Evolutionary conservation across 2,329 filamentous ascomycete genomes (phyloP).

Genomic region (Cordyceps cicadae): DNA sequence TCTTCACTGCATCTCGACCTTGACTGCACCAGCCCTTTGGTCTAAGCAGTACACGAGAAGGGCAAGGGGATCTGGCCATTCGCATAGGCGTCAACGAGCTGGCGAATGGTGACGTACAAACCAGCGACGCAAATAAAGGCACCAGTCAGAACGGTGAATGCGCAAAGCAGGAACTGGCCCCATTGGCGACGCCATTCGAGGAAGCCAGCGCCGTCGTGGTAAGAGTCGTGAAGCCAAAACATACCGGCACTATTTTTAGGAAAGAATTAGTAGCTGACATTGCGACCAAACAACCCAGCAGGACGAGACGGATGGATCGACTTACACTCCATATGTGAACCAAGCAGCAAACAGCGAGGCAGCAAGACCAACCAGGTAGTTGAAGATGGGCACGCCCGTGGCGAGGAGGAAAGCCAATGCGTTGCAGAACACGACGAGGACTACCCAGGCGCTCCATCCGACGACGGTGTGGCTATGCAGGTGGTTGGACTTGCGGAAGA

Average conservation of each 20-base stretch:
- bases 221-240: slow-evolving; percentile 44
- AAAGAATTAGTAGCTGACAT: neutral
- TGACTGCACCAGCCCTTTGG: neutral
- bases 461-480: slow-evolving; percentile 37
- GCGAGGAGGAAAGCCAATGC: slow-evolving; percentile 33
- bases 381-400: slow-evolving; percentile 45
- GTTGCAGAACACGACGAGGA: slow-evolving; percentile 38
- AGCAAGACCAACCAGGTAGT: slow-evolving; percentile 43
- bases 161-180: slow-evolving; percentile 29
- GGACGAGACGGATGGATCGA: neutral
- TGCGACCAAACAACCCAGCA: neutral
- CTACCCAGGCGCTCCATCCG: slow-evolving; percentile 40
- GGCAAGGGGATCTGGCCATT: slow-evolving; percentile 12
- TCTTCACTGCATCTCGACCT: neutral
- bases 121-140: slow-evolving; percentile 41
- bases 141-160: slow-evolving; percentile 35
- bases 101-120: slow-evolving; percentile 39
- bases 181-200: slow-evolving; percentile 29
- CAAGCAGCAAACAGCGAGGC: slow-evolving; percentile 43
- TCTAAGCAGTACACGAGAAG: slow-evolving; percentile 12
- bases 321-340: slow-evolving; percentile 42
- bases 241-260: slow-evolving; percentile 28
- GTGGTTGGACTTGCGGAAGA: slow-evolving; percentile 38
- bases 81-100: slow-evolving; percentile 18
- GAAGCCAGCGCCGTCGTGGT: slow-evolving; percentile 32